phyloP scores from a whole-genome alignment of 306 rosid genomes.

The Vigna radiata region DNA sequence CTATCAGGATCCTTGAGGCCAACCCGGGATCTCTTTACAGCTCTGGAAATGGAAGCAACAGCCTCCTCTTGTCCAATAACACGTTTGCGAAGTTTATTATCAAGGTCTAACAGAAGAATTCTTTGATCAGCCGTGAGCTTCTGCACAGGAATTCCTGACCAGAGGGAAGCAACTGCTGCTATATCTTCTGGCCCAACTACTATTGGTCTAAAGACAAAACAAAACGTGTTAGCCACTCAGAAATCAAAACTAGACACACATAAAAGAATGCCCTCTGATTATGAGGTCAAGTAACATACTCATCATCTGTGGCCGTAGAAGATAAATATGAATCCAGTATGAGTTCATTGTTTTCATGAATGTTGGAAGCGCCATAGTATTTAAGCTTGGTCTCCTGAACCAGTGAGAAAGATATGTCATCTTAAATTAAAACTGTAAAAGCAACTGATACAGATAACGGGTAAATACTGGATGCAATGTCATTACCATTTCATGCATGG shows the following conservation, averaged over 20 bases:
- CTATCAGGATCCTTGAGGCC: conserved; percentile 84
- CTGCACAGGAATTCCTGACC: conserved; percentile 88
- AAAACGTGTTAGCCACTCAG: conserved; percentile 39
- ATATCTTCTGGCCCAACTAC: conserved; percentile 71
- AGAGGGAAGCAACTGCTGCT: conserved; percentile 79
- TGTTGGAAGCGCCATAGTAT: conserved; percentile 56
- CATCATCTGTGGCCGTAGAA: conserved; percentile 52
- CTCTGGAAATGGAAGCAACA: conserved; percentile 72
- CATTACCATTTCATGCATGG: conserved; percentile 83
- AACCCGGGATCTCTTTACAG: conserved; percentile 79
- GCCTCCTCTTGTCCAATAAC: conserved; percentile 91
- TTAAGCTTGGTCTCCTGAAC: conserved; percentile 65
- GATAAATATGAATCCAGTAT: conserved; percentile 60
- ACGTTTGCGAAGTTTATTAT: conserved; percentile 66
- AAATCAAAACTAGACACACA: conserved; percentile 39
- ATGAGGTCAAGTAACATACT: conserved; percentile 60
- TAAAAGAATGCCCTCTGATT: conserved; percentile 33
- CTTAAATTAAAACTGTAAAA: conserved; percentile 15
- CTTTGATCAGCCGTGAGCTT: conserved; percentile 82
- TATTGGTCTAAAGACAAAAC: conserved; percentile 56
- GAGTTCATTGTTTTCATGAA: conserved; percentile 55
- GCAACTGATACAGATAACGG: conserved; percentile 21
- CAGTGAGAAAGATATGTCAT: conserved; percentile 47
- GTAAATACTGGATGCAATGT: conserved; percentile 34
- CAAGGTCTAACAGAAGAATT: conserved; percentile 62